Base-by-base conservation (phyloP, 2,329 filamentous ascomycete genomes). In the Bertia moriformis region DNA sequence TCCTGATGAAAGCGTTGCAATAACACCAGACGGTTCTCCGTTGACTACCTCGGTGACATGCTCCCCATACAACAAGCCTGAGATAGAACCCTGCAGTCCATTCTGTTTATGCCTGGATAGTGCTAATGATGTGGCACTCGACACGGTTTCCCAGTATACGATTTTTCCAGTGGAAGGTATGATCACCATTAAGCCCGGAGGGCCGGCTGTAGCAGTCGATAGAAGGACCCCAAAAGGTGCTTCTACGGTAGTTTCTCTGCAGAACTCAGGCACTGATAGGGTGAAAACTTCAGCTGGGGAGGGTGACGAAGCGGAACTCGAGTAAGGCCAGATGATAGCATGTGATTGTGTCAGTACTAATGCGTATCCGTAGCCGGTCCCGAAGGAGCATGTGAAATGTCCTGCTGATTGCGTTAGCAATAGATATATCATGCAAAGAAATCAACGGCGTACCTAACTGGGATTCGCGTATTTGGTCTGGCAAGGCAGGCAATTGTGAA, bases 81-180 rank as follows among this genome's bases (percentile, higher is more conserved):
- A 57, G 39, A 78, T 60, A 2, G 54, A 58, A 27, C 69, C 71
- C 46, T 74, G 70, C 3, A 76, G 59, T 17, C 68, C 69, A 41
- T 64, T 65, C 43, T 70, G 66, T 42, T 64, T 67, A 47, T 75
- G 69, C 40, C 70, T 66, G 38, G 73, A 71, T 14, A 74, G 53
- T 32, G 64, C 68, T 18, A 73, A 55, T 15, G 69, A 67, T 37
- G 72, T 67, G n/a, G 70, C 71, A 47, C 63, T 69, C 43, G 76
- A 73, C 38, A 79, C 63, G 38, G 71, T 75, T 47, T 79, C 74
- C 71, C 74, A 78, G 51, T 73, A 79, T 37, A 68, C 62, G 33
- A 79, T 64, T 48, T 65, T 72, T 14, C 75, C 75, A 22, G 58
- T 70, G 18, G 62, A 65, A 5, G 74, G 71, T 38, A 68, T 65